Evolutionary conservation across 805 yeast genomes (phyloP), one percentile per base, ranked within the genome.

Genomic region (Komagataella kurtzmanii): DNA sequence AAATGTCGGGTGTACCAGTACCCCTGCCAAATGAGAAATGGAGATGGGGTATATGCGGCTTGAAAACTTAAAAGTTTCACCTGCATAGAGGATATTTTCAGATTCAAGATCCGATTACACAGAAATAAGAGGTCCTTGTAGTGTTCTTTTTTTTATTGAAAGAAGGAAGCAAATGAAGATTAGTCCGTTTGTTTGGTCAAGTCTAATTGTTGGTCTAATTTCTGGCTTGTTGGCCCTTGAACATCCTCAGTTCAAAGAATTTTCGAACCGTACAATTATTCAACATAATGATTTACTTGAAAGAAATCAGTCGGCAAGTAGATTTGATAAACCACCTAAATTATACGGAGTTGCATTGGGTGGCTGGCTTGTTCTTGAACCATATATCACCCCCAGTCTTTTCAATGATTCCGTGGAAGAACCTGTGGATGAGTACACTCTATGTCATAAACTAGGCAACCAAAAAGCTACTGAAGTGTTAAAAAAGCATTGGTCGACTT

Each of bases 331-430:
- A 30, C 40, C 14, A 8, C 12, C 40, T 5, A 30, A 30, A 44
- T 17, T 65, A 6, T 57, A 76, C 46, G 96, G 96, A 59, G 88
- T 88, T 49, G 84, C 85, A 61, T 67, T 88, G 36, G 97, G 97
- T 55, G 95, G 96, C 48, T 88, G 96, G 96, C 74, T 88, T 50
- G 88, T 88, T 1, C 68, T 88, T 46, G 97, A 88, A 67, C 88
- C 96, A 2, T 88, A 75, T 66, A 88, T 88, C 61, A 85, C 88
- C 1, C 96, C 96, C 4, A 78, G 89, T 1, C 65, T 85, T 48
- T 88, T 89, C 61, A 75, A 74, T 48, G 75, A 72, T 46, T 71
- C 65, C 60, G 66, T 64, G 12, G 64, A 73, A 44, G 70, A 77
- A 19, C 96, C 96, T 2, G 83, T 84, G 24, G 97, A 89, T 66